Evolutionary conservation across 2,329 filamentous ascomycete species (phyloP), one percentile per base, ranked within the genome.

Genomic region (Calycina herbarum): DNA sequence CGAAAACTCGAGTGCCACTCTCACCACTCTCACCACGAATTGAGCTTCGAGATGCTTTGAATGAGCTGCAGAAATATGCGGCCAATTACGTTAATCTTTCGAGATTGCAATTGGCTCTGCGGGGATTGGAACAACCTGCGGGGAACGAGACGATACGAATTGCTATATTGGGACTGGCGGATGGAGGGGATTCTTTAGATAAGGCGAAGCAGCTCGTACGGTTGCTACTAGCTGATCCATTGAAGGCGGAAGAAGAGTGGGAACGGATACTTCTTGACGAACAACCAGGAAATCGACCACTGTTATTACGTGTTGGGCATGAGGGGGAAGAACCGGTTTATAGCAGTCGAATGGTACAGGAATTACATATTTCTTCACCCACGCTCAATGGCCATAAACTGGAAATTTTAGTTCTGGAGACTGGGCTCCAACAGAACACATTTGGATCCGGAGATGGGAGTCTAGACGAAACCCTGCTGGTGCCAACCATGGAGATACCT

Each of bases 401-500:
- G 17, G 91, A 94, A 76, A 79, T 94, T 5, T 74, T 89, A 10
- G 73, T 89, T 29, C 81, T 85, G 74, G 80, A 85, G 68, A 76
- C 81, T 74, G 74, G 83, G 82, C 69, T 85, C 81, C 59, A 82
- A 11, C 29, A 57, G 45, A 61, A 8, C 31, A 57, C 45, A 8
- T 56, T 45, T 27, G 58, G 35, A 20, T 78, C 83, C 2, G 29
- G 27, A 54, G 76, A 76, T 65, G 71, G 72, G 62, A 72, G 15
- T 77, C 10, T 79, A 86, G 4, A 82, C 85, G 89, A 94, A 68
- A 82, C 86, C 0, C 81, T 94, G 13, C 83, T 97, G n/a, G 89
- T 92, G 20, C 93, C 93, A 2, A 83, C 83, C 0, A 84, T 96
- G 40, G 87, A 91, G 24, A 90, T 92, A 54, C 86, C 86, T 1